Conservation (phyloP, 768 basidiomycete species). For the Mycena chlorophos region DNA sequence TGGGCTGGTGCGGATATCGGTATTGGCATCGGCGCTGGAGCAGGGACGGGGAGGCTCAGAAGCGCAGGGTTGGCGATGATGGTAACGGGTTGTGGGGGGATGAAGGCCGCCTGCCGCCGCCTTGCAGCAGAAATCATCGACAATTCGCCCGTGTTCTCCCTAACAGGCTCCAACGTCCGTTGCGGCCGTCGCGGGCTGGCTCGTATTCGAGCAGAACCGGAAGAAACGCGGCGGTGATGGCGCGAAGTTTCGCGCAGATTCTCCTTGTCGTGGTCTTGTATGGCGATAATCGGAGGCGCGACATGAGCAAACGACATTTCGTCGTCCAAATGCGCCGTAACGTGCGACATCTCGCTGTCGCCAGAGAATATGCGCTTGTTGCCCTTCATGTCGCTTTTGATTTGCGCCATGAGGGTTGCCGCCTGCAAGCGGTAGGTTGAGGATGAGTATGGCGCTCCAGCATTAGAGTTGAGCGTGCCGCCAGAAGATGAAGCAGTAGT, state of each 20-base stretch:
- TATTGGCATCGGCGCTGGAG: conserved; percentile 25
- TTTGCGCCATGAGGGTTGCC: conserved; percentile 80
- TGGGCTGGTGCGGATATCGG: conserved; percentile 42
- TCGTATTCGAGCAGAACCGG: conserved; percentile 16
- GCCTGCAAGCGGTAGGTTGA: conserved; percentile 75
- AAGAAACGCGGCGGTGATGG: conserved; percentile 18
- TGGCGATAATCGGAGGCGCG: conserved; percentile 10
- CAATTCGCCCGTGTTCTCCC: conserved; percentile 40
- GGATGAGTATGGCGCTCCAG: conserved; percentile 51
- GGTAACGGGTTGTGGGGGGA: conserved; percentile 21
- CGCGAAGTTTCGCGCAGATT: conserved; percentile 15
- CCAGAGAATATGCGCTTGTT: conserved; percentile 72
- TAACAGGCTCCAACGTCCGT: conserved; percentile 39
- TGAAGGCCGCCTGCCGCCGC: conserved; percentile 28
- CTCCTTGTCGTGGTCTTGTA: conserved; percentile 19
- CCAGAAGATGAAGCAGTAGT: conserved; percentile 32
- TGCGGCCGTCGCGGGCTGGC: conserved; percentile 46
- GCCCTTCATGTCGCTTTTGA: conserved; percentile 75
- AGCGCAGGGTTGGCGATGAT: conserved; percentile 26
- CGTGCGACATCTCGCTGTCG: conserved; percentile 57
- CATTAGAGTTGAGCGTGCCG: conserved; percentile 33
- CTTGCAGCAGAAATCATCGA: conserved; percentile 47
- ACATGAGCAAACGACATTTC: conserved; percentile 24
- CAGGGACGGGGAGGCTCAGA: conserved; percentile 31
- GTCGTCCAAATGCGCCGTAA: conserved; percentile 36